Conservation (phyloP, 106 monocot genomes). For the Allium fistulosum region DNA sequence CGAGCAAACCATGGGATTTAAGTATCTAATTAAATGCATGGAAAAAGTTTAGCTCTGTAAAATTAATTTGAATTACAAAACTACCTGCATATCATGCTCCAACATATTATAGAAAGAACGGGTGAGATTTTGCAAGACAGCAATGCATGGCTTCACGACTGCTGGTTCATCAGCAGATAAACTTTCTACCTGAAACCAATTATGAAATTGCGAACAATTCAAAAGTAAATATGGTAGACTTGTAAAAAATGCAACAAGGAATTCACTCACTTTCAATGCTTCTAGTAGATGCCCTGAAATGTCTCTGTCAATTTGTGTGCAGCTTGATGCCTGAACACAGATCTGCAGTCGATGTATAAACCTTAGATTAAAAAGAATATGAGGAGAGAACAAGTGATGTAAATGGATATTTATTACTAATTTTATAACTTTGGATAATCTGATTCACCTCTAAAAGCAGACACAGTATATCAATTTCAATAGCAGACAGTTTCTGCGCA, state of each 20-base stretch:
- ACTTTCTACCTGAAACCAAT: constrained; percentile 46
- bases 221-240: too few species aligned
- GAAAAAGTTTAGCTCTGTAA: too few species aligned
- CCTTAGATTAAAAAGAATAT: not conserved
- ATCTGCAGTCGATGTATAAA: constrained; percentile 25
- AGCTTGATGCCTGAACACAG: constrained; percentile 16
- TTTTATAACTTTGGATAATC: too few species aligned
- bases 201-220: too few species aligned
- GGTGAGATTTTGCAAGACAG: constrained; percentile 41
- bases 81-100: constrained; percentile 55
- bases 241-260: not conserved
- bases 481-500: constrained; percentile 24
- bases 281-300: constrained; percentile 24
- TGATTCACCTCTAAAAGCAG: constrained; percentile 67
- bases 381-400: not conserved
- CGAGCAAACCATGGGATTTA: too few species aligned
- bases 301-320: constrained; percentile 19
- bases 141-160: constrained; percentile 50
- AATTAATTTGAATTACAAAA: not conserved
- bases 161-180: constrained; percentile 35
- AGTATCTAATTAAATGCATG: too few species aligned
- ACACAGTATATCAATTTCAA: constrained; percentile 66
- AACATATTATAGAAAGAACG: constrained; percentile 35
- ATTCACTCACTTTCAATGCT: constrained; percentile 58
- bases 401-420: too few species aligned